A percentile compares a stretch with the other conserved stretches of the same genome.
Evolutionary conservation across 257 asterid species (phyloP).

Genomic region (Solanum commersonii): DNA sequence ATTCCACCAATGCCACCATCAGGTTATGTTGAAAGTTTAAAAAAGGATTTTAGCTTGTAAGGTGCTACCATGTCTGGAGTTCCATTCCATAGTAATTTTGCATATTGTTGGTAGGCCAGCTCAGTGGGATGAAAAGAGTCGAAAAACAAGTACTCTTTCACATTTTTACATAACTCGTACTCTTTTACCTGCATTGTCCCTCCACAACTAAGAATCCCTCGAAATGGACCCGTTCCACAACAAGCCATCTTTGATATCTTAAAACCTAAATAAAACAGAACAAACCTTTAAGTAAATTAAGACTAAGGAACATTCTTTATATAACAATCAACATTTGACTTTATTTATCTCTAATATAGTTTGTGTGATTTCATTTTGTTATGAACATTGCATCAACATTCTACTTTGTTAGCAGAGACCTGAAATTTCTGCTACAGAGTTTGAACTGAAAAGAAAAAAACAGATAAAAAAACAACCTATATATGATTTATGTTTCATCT

Average conservation of each 20-base stretch:
- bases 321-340: too few relatives aligned
- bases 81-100: neutral
- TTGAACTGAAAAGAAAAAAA: neutral
- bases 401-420: neutral
- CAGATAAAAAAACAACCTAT: too few relatives aligned
- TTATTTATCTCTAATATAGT: too few relatives aligned
- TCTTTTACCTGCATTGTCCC: constrained; percentile 30
- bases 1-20: too few relatives aligned
- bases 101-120: neutral
- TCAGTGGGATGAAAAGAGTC: neutral
- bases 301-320: too few relatives aligned
- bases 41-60: neutral
- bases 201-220: constrained; percentile 41
- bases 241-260: neutral
- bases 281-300: neutral
- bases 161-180: constrained; percentile 29
- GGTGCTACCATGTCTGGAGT: neutral
- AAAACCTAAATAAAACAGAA: neutral
- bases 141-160: neutral
- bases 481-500: neutral
- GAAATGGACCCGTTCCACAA: constrained; percentile 39
- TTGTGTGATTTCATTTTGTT: too few relatives aligned
- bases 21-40: neutral
- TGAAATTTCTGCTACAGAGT: neutral
- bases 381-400: neutral